phyloP scores from a whole-genome alignment of 495 filamentous ascomycete species.

The Talaromyces borbonicus region DNA sequence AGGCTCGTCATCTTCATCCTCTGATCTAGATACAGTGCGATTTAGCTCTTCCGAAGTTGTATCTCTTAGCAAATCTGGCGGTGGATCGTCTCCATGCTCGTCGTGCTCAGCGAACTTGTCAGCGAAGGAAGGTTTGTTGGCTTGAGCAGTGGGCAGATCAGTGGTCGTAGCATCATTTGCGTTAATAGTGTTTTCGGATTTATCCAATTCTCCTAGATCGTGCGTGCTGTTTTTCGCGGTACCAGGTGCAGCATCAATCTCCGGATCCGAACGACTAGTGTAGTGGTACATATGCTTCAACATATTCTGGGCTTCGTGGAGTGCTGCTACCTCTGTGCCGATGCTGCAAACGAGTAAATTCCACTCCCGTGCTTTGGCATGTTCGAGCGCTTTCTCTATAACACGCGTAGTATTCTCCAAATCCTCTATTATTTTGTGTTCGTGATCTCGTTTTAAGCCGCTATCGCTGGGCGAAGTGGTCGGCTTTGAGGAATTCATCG shows the following conservation, averaged over 20 bases:
- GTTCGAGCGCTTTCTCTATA: conserved; percentile 28
- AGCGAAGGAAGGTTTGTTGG: neutral
- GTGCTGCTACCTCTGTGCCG: conserved; percentile 79
- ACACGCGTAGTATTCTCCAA: conserved; percentile 29
- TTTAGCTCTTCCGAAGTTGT: conserved; percentile 14
- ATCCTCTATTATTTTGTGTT: conserved; percentile 30
- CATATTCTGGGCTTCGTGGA: conserved; percentile 57
- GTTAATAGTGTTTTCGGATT: neutral
- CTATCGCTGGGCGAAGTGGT: neutral
- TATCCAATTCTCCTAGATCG: neutral
- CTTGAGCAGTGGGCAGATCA: neutral
- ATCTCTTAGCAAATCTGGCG: conserved; percentile 31
- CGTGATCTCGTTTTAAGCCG: conserved; percentile 18
- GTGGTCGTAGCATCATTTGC: too few relatives aligned
- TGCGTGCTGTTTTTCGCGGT: neutral
- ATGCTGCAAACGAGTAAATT: conserved; percentile 82
- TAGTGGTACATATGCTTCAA: conserved; percentile 43
- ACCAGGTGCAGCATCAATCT: neutral
- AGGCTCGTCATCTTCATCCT: conserved; percentile 38
- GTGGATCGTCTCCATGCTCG: conserved; percentile 20
- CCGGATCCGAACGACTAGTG: neutral
- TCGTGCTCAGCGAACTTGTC: neutral
- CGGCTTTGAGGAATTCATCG: neutral
- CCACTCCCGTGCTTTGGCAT: conserved; percentile 55
- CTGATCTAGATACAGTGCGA: conserved; percentile 17